Evolutionary conservation across 352 stramenopile genomes (phyloP).

Genomic region (Thalassiosira ordinaria): DNA sequence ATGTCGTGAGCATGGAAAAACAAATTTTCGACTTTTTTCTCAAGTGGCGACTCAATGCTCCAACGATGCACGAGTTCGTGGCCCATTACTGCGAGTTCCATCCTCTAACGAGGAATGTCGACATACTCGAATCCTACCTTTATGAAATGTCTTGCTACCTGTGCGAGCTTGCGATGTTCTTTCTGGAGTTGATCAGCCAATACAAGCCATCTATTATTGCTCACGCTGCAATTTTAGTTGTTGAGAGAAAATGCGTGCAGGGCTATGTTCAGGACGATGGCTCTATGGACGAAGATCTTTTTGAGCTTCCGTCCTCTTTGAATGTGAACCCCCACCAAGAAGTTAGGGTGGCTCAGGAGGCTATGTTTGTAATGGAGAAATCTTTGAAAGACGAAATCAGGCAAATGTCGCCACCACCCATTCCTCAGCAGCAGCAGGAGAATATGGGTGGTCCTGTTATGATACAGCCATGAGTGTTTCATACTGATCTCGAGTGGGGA

Average conservation of each 20-base stretch:
- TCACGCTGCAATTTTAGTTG: slow-evolving; percentile 53
- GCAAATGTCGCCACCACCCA: background rate
- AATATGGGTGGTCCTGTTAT: no score
- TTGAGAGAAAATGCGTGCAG: slow-evolving; percentile 42
- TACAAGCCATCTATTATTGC: slow-evolving; percentile 51
- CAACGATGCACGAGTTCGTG: slow-evolving; percentile 50
- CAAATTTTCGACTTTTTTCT: slow-evolving; percentile 38
- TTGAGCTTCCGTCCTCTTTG: background rate
- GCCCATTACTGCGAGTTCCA: slow-evolving; percentile 40
- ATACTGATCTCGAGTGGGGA: no score
- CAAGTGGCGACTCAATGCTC: slow-evolving; percentile 59
- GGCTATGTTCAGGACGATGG: slow-evolving; percentile 3
- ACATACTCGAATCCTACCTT: slow-evolving; percentile 26
- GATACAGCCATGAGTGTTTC: no score
- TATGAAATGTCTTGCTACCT: slow-evolving; percentile 42
- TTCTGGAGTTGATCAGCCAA: slow-evolving; percentile 34
- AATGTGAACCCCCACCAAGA: background rate
- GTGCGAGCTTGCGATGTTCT: slow-evolving; percentile 44
- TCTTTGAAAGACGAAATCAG: no score
- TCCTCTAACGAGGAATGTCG: slow-evolving; percentile 6
- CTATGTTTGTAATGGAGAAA: slow-evolving; percentile 5
- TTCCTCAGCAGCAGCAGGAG: no score
- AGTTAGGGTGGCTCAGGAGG: background rate
- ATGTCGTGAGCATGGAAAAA: slow-evolving; percentile 38
- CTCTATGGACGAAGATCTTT: slow-evolving; percentile 11